phyloP scores from a whole-genome alignment of 2,329 filamentous ascomycete species.

The Trichoderma asperellum region DNA sequence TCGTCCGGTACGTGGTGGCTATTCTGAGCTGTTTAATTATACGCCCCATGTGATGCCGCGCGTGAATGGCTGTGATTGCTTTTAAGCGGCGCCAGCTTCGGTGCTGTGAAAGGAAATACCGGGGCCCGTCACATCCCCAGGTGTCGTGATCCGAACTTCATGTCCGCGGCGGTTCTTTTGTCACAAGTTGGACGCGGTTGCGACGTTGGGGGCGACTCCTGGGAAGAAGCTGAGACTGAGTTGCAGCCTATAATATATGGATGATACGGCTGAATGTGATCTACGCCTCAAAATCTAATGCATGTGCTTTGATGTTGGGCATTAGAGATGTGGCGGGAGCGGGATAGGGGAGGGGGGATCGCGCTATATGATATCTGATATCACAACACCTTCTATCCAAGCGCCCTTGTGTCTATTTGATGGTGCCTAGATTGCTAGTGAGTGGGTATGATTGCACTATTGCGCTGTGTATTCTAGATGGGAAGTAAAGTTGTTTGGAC shows the following conservation, averaged over 20 bases:
- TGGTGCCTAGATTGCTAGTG: too few species aligned
- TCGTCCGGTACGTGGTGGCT: not conserved
- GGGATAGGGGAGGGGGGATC: not conserved
- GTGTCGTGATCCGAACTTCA: conserved; percentile 22
- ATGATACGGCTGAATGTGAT: not conserved
- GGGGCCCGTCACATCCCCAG: not conserved
- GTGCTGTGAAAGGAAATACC: not conserved
- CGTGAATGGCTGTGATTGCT: conserved; percentile 18
- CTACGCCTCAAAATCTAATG: not conserved
- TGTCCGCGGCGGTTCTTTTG: not conserved
- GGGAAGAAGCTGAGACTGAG: not conserved
- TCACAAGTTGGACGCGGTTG: not conserved
- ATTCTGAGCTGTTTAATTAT: not conserved
- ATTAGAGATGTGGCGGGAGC: not conserved
- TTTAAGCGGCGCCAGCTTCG: conserved; percentile 7
- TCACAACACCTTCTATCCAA: not conserved
- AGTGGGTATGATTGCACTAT: not conserved
- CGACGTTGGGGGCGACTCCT: conserved; percentile 6
- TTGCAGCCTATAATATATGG: not conserved
- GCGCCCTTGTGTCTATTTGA: not conserved
- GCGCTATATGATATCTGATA: not conserved
- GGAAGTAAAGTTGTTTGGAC: not conserved
- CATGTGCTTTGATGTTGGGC: not conserved
- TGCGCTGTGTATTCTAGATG: not conserved
- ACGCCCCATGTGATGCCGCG: conserved; percentile 18